Percentiles rank a stretch among this genome's conserved stretches.
phyloP scores from a whole-genome alignment of 225 moss, liverwort and hornwort genomes.

The Marchantia paleacea region DNA sequence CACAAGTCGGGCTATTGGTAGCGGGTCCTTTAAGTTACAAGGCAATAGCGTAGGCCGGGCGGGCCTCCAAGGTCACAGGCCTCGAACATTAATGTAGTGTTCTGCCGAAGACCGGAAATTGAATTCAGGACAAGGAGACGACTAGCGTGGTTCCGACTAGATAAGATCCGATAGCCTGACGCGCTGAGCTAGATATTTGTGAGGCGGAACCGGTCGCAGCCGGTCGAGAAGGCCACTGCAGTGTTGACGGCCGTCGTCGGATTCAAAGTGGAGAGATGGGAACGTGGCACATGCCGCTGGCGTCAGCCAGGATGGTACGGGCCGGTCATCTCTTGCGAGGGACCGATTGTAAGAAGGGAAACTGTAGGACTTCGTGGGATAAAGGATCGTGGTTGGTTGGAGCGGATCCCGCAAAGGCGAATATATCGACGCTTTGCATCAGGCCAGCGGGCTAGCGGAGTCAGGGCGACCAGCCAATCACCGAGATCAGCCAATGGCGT shows the following conservation, averaged over 20 bases:
- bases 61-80: too few relatives aligned
- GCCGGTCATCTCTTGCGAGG: background rate
- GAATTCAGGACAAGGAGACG: background rate
- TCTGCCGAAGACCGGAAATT: background rate
- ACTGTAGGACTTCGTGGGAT: background rate
- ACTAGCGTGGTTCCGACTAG: background rate
- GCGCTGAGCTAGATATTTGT: background rate
- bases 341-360: background rate
- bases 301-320: background rate
- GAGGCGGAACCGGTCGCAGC: background rate
- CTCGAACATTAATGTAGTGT: too few relatives aligned
- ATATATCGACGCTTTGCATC: slow-evolving; percentile 4
- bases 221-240: background rate
- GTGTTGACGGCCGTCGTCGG: background rate
- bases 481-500: background rate
- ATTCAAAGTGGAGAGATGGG: background rate
- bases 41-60: too few relatives aligned
- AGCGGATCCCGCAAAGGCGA: slow-evolving; percentile 1
- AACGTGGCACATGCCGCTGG: background rate
- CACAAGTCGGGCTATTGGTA: too few relatives aligned
- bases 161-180: background rate
- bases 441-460: background rate
- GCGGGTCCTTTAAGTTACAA: too few relatives aligned
- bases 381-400: background rate
- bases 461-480: slow-evolving; percentile 3